Conservation (phyloP, 1,284 basidiomycete species). For the Cutaneotrichosporon spelunceum region DNA sequence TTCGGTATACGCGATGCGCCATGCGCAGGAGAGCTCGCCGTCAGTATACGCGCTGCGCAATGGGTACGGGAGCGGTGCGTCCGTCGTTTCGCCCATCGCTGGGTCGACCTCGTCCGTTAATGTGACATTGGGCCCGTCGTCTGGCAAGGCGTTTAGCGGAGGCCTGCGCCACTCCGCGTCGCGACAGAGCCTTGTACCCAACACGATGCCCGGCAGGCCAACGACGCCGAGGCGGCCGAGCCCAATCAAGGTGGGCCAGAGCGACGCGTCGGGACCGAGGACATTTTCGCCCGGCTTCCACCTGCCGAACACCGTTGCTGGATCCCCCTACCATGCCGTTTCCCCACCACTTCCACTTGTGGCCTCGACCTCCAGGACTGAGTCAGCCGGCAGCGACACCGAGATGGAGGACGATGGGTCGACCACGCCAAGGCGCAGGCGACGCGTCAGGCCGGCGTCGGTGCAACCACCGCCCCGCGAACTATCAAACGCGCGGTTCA, state of each 20-base stretch:
- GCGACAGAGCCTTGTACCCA: neutral
- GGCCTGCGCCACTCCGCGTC: constrained; percentile 1
- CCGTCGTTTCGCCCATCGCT: neutral
- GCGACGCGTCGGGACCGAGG: constrained; percentile 11
- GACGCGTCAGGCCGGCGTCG: constrained; percentile 29
- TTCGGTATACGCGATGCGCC: neutral
- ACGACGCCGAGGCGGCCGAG: neutral
- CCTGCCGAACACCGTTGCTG: constrained; percentile 39
- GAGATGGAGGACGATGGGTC: constrained; percentile 26
- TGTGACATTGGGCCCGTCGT: neutral
- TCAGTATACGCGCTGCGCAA: neutral
- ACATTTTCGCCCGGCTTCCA: constrained; percentile 45
- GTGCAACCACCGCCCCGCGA: constrained; percentile 26
- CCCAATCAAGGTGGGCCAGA: neutral
- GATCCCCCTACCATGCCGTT: constrained; percentile 36
- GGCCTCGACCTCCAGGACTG: neutral
- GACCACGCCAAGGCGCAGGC: constrained; percentile 3
- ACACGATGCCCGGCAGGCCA: neutral
- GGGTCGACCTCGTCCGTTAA: neutral
- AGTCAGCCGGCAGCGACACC: constrained; percentile 21
- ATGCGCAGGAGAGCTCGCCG: neutral
- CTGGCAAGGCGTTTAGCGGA: constrained; percentile 4
- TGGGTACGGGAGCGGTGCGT: neutral
- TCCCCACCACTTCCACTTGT: neutral
- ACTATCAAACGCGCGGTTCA: neutral